Percentiles rank a stretch among this genome's conserved stretches.
These are phyloP conservation scores for Ceriops zippeliana DNA, from an alignment of 345 rosid genomes.

Conservation along the genomic window DNA sequence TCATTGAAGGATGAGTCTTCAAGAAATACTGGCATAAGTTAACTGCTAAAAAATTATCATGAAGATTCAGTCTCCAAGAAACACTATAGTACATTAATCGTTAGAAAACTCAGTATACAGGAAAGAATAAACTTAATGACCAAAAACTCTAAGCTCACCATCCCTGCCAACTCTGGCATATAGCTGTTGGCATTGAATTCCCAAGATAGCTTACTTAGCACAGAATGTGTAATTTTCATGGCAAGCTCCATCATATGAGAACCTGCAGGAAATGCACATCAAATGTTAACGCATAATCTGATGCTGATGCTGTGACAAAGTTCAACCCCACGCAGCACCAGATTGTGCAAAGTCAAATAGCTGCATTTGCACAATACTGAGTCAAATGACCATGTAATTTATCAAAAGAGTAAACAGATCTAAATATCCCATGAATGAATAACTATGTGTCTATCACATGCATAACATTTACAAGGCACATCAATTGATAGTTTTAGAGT, in stretches of 20 bases:
- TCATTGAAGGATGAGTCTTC: no score
- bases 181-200: slow-evolving; percentile 33
- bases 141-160: slow-evolving; percentile 44
- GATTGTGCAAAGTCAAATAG: no score
- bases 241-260: slow-evolving; percentile 72
- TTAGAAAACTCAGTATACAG: not conserved
- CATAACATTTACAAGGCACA: no score
- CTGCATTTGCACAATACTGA: no score
- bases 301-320: not conserved
- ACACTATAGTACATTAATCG: not conserved
- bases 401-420: no score
- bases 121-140: not conserved
- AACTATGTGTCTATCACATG: no score
- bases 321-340: not conserved
- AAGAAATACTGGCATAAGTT: no score
- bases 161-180: slow-evolving; percentile 48
- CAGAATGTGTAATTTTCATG: slow-evolving; percentile 54
- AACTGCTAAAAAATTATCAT: no score
- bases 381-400: no score
- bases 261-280: slow-evolving; percentile 39
- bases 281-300: not conserved
- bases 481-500: no score
- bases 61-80: not conserved
- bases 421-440: no score
- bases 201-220: slow-evolving; percentile 45